Percentiles rank a stretch among this genome's conserved stretches.
These are phyloP conservation scores for Cryomyces antarcticus DNA, from an alignment of 495 filamentous ascomycete species.

Conservation along the genomic window DNA sequence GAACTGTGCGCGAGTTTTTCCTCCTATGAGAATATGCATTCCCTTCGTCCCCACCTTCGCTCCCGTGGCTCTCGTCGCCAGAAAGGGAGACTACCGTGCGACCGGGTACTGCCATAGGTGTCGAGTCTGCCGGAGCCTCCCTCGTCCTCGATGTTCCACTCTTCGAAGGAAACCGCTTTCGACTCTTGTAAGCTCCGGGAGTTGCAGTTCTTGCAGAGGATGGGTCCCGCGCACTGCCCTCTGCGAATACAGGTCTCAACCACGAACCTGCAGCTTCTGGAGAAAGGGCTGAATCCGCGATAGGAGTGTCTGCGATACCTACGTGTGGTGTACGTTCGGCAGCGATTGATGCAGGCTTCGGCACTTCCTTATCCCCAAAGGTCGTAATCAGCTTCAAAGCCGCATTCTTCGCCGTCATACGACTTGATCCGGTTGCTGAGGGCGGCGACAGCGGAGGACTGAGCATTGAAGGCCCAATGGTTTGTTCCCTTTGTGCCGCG, in stretches of 20 bases:
- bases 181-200: conserved; percentile 46
- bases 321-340: conserved; percentile 55
- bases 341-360: conserved; percentile 12
- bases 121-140: conserved; percentile 3
- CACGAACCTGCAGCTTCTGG: conserved; percentile 36
- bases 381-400: conserved; percentile 83
- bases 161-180: conserved; percentile 61
- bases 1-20: too few species aligned
- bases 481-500: conserved; percentile 19
- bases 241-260: conserved; percentile 18
- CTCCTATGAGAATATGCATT: too few species aligned
- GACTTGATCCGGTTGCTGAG: conserved; percentile 2
- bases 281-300: conserved; percentile 76
- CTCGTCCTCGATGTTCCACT: conserved; percentile 13
- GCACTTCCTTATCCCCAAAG: conserved; percentile 27
- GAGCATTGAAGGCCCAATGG: conserved; percentile 10
- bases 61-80: too few species aligned
- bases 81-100: too few species aligned
- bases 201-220: conserved; percentile 54
- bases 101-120: not conserved
- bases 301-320: conserved; percentile 63
- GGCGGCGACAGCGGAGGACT: conserved; percentile 24
- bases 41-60: too few species aligned
- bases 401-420: conserved; percentile 45
- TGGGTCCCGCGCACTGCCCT: conserved; percentile 24